Evolutionary conservation across 768 basidiomycete species (phyloP), one percentile per base, ranked within the genome.

Genomic region (Suillus subluteus): DNA sequence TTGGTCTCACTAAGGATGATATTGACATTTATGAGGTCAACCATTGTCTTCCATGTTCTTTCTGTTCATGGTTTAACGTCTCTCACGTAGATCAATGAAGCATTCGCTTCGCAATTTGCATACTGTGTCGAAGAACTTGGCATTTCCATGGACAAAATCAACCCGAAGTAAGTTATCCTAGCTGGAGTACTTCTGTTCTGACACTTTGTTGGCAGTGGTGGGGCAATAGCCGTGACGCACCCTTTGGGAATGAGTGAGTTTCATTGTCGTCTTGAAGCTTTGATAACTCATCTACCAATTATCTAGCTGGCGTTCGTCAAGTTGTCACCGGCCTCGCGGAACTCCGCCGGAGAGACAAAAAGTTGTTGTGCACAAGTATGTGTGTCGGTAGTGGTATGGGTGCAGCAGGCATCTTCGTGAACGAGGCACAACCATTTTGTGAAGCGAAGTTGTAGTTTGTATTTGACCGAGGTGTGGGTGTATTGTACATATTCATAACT

Each of bases 21-120:
- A 81, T 94, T 48, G 88, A 94, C 67, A 76, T 94, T 16, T 94
- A 85, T 74, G 92, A 94, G 84, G 92, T 88, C 64, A 58, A 75
- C 41, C n/a, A 21, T 43, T 26, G 7, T 21, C 15, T 62, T 26
- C 50, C 41, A 18, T 7, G 32, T 54, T 9, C 4, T 41, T 55
- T 56, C 18, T 21, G 23, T 63, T 16, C 26, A 63, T 58, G 63
- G 52, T 41, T 69, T 50, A 69, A 23, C 18, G 52, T 3, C 16
- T 32, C 58, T 43, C 30, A 6, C 66, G 13, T 68, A 94, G 92
- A 91, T 93, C 69, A 94, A 95, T 65, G 92, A 96, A 77, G 95
- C 95, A 0, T 97, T 96, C 67, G 95, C 94, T 0, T 95, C 93
- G 1, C 95, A 97, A 74, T 96, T 94, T 67, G 93, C 92, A n/a